phyloP scores from a whole-genome alignment of 768 basidiomycete species.

The Gloeophyllum trabeum region DNA sequence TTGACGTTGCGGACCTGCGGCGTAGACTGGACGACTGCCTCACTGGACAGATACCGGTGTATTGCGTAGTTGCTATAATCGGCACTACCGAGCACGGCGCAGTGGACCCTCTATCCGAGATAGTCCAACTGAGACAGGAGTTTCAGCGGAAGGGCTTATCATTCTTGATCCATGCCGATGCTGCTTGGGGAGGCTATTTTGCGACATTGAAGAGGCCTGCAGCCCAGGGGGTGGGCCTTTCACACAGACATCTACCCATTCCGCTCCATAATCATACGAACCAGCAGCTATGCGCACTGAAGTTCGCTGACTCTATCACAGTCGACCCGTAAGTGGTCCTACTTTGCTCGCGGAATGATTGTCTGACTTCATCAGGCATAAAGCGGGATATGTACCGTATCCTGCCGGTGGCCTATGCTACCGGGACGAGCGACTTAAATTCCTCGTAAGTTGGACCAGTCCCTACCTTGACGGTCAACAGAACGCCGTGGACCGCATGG shows the following conservation, averaged over 20 bases:
- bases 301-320: conserved; percentile 26
- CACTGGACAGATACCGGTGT: conserved; percentile 21
- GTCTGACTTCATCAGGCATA: no score
- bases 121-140: conserved; percentile 22
- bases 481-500: conserved; percentile 22
- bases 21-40: conserved; percentile 19
- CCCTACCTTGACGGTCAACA: conserved; percentile 20
- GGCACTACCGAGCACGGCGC: conserved; percentile 34
- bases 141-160: conserved; percentile 20
- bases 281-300: conserved; percentile 17
- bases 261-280: conserved; percentile 17
- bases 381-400: conserved; percentile 30
- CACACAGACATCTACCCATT: conserved; percentile 17
- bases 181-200: conserved; percentile 38
- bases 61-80: conserved; percentile 30
- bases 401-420: conserved; percentile 31
- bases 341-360: no score
- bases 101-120: conserved; percentile 27
- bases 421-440: conserved; percentile 23
- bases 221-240: conserved; percentile 1
- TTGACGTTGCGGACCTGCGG: conserved; percentile 18
- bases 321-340: no score
- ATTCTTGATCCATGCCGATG: conserved; percentile 32
- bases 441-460: conserved; percentile 25
- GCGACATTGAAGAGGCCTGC: conserved; percentile 12